Conservation (phyloP, 2,329 filamentous ascomycete genomes). For the Alternaria incomplexa region DNA sequence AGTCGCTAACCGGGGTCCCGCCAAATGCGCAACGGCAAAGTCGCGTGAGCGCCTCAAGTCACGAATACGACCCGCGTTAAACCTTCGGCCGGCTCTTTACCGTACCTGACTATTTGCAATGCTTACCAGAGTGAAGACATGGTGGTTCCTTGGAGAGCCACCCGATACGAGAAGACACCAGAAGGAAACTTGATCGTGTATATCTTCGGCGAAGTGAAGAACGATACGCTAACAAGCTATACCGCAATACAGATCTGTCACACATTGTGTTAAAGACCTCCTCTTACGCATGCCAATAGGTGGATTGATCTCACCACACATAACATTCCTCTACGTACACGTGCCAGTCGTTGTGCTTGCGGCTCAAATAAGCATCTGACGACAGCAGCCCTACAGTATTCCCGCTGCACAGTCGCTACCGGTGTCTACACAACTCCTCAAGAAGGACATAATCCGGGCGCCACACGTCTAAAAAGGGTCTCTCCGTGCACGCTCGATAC, state of each 20-base stretch:
- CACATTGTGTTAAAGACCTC: not conserved
- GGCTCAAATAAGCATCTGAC: constrained; percentile 49
- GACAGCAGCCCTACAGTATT: constrained; percentile 40
- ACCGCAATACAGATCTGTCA: not conserved
- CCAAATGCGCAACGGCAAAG: constrained; percentile 12
- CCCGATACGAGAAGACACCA: constrained; percentile 15
- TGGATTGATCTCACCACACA: not conserved
- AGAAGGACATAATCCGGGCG: constrained; percentile 25
- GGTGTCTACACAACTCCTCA: constrained; percentile 17
- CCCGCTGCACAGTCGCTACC: constrained; percentile 24
- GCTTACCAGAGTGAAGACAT: constrained; percentile 37
- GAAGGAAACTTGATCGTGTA: constrained; percentile 12
- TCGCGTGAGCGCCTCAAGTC: constrained; percentile 15
- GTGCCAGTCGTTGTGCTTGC: constrained; percentile 31
- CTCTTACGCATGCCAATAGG: not conserved
- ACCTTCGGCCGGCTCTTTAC: constrained; percentile 14
- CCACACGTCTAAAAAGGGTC: constrained; percentile 38
- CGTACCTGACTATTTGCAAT: constrained; percentile 31
- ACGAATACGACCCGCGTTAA: constrained; percentile 19
- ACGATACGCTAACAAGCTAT: not conserved
- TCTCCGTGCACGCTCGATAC: constrained; percentile 19
- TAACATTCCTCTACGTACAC: constrained; percentile 9
- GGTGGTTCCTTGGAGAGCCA: constrained; percentile 1
- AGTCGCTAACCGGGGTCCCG: constrained; percentile 13
- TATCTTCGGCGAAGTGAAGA: constrained; percentile 9